Percentiles rank a stretch among this genome's conserved stretches.
These are phyloP conservation scores for Madurella mycetomatis DNA, from an alignment of 2,329 filamentous ascomycete species.

Conservation along the genomic window DNA sequence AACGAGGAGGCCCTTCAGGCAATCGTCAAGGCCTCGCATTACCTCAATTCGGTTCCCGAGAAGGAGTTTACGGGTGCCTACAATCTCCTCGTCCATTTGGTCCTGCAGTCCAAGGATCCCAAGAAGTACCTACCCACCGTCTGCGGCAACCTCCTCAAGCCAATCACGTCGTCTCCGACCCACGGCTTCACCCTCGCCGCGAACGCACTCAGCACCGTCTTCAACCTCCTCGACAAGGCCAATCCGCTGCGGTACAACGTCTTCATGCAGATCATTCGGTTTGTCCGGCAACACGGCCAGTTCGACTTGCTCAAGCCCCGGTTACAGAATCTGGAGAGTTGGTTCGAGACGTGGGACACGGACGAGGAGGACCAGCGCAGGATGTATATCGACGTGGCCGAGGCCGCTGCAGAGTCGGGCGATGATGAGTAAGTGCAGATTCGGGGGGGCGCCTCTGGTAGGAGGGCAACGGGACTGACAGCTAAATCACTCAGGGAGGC, in stretches of 20 bases:
- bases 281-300: slow-evolving; percentile 69
- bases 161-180: slow-evolving; percentile 77
- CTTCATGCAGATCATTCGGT: slow-evolving; percentile 79
- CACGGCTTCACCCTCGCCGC: slow-evolving; percentile 84
- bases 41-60: slow-evolving; percentile 82
- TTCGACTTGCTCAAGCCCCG: slow-evolving; percentile 83
- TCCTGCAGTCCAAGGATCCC: slow-evolving; percentile 78
- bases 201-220: slow-evolving; percentile 87
- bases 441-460: neutral
- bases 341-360: slow-evolving; percentile 79
- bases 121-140: slow-evolving; percentile 83
- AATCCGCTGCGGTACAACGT: slow-evolving; percentile 85
- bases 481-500: slow-evolving; percentile 41
- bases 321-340: slow-evolving; percentile 74
- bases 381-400: slow-evolving; percentile 76
- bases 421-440: slow-evolving; percentile 63
- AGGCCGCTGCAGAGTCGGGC: slow-evolving; percentile 72
- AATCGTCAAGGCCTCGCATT: slow-evolving; percentile 73
- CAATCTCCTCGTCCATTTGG: slow-evolving; percentile 92
- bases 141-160: slow-evolving; percentile 84
- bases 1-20: slow-evolving; percentile 88
- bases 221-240: slow-evolving; percentile 80
- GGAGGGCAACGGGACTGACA: slow-evolving; percentile 12
- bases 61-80: slow-evolving; percentile 96
- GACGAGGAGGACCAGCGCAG: slow-evolving; percentile 79